Base-by-base conservation (phyloP, 768 basidiomycete species). In the Clavulina sp. region DNA sequence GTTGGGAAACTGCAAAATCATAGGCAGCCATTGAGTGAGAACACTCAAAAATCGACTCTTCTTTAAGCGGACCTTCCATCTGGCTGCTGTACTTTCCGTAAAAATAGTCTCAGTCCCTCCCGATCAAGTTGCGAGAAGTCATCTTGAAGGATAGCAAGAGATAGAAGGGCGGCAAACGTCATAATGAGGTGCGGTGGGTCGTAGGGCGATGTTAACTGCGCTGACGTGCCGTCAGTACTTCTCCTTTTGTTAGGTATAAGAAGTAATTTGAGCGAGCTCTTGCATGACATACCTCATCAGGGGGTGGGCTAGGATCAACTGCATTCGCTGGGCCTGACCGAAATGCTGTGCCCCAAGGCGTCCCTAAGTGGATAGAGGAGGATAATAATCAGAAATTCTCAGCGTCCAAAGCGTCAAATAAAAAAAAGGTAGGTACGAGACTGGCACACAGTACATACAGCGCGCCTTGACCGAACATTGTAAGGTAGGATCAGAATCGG, bases 121-220 rank as follows among this genome's bases (percentile, higher is more conserved):
- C 80, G 72, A 59, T 96, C 75, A 23, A 99, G 68, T 51, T 67
- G 68, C 31, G 73, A 64, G 59, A 92, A 81, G 57, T 86, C 79
- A 60, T 95, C 93, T n/a, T 84, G 74, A 24, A 99, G 72, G 55
- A 95, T 81, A 0, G 82, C 77, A 7, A 99, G 78, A 0, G 77
- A 74, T 3, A 95, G 66, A 7, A 99, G 62, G 0, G 91, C 87
- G 1, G 89, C 87, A 60, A 97, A 99, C 5, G 92, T 91, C 74
- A 89, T 85, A 51, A 95, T 87, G 16, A 96, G 68, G 63, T 96
- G 83, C 0, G 86, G 84, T 18, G 74, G 72, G 56, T 83, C 75
- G 60, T 78, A 76, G 13, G 13, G 43, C 47, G 30, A 52, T 30
- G 36, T 41, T 43, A 31, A 34, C 57, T 50, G 58, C 52, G 54